A percentile compares a stretch with the other conserved stretches of the same genome.
Conservation (phyloP, 164 flowering plant species). For the Cinnamomum chago region DNA sequence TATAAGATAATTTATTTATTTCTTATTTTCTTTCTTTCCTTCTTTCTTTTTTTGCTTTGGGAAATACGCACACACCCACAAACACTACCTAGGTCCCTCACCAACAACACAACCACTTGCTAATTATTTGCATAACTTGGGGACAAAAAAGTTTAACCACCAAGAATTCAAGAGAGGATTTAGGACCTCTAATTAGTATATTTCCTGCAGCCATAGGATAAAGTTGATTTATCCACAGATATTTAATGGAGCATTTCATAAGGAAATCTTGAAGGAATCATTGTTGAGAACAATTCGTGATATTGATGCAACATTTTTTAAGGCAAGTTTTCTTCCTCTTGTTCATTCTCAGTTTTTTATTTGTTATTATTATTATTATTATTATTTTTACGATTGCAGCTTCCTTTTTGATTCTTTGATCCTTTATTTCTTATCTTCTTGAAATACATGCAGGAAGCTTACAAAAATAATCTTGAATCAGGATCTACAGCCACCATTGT, state of each 20-base stretch:
- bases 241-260: conserved; percentile 59
- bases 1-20: too few relatives aligned
- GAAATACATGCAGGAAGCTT: conserved; percentile 72
- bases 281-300: conserved; percentile 83
- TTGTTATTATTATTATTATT: background rate
- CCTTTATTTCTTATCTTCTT: conserved; percentile 15
- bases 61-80: too few relatives aligned
- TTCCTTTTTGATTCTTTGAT: background rate
- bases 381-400: background rate
- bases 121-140: too few relatives aligned
- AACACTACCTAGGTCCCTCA: too few relatives aligned
- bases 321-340: conserved; percentile 33
- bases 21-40: too few relatives aligned
- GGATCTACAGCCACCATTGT: conserved; percentile 90
- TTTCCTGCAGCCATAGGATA: conserved; percentile 34
- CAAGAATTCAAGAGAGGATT: too few relatives aligned
- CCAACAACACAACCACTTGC: too few relatives aligned
- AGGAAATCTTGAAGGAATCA: conserved; percentile 87
- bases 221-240: conserved; percentile 37
- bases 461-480: conserved; percentile 49
- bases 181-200: too few relatives aligned
- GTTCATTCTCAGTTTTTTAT: background rate
- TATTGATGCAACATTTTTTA: conserved; percentile 76
- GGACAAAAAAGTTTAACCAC: too few relatives aligned
- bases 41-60: too few relatives aligned